Conservation (phyloP, 495 filamentous ascomycete species). For the Hyaloscypha hepaticicola region DNA sequence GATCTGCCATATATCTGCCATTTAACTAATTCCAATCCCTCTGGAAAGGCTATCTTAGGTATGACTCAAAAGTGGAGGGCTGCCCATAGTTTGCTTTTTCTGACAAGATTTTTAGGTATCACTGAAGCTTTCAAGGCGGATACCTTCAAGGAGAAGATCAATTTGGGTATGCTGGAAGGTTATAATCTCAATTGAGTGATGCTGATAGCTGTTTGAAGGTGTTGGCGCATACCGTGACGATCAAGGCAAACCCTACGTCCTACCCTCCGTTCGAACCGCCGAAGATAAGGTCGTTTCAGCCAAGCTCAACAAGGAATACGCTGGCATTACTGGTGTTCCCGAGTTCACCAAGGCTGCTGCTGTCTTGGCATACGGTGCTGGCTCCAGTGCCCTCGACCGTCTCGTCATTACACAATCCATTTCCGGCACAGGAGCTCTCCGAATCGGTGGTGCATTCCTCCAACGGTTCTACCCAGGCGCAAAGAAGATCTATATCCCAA, state of each 20-base stretch:
- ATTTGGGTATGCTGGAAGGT: constrained; percentile 64
- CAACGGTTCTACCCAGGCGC: constrained; percentile 81
- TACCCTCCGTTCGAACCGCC: constrained; percentile 86
- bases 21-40: constrained; percentile 20
- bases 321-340: constrained; percentile 93
- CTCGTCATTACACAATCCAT: constrained; percentile 96
- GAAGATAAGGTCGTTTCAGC: constrained; percentile 81
- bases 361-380: constrained; percentile 81
- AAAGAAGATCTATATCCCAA: constrained; percentile 95
- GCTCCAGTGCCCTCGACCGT: constrained; percentile 73
- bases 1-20: background rate
- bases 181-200: constrained; percentile 29
- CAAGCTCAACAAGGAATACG: constrained; percentile 92
- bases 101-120: constrained; percentile 61
- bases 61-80: constrained; percentile 34
- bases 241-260: constrained; percentile 93
- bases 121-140: constrained; percentile 99
- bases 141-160: constrained; percentile 88
- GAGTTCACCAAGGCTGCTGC: constrained; percentile 91
- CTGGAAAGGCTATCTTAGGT: constrained; percentile 72
- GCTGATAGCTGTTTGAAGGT: constrained; percentile 43
- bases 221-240: constrained; percentile 89
- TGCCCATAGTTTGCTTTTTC: constrained; percentile 13
- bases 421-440: constrained; percentile 93
- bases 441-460: constrained; percentile 93